phyloP scores from a whole-genome alignment of 139 green algal species.

The Tetratostichococcus sp. region DNA sequence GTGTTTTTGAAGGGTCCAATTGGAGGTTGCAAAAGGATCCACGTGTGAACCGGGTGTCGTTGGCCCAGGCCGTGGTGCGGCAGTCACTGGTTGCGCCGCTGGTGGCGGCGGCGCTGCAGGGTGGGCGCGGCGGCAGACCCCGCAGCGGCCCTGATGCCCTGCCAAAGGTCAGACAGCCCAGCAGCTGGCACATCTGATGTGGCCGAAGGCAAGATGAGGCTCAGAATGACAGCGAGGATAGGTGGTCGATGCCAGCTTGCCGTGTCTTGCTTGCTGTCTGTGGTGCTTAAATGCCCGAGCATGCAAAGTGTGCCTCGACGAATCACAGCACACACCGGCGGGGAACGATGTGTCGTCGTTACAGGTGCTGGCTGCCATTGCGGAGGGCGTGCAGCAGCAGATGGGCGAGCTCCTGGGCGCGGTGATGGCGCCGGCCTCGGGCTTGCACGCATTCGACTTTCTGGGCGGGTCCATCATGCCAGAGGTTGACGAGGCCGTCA shows the following conservation, averaged over 20 bases:
- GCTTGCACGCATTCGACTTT: slow-evolving; percentile 73
- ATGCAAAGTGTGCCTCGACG: too few species aligned
- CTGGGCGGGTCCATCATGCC: slow-evolving; percentile 70
- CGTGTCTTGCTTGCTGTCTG: too few species aligned
- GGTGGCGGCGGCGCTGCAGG: slow-evolving; percentile 32
- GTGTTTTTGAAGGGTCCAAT: too few species aligned
- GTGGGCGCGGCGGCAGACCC: not conserved
- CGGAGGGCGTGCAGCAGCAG: slow-evolving; percentile 6
- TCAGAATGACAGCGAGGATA: too few species aligned
- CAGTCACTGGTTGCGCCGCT: slow-evolving; percentile 57
- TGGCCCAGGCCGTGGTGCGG: slow-evolving; percentile 50
- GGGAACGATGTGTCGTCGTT: too few species aligned
- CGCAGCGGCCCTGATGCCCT: not conserved
- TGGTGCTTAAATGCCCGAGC: too few species aligned
- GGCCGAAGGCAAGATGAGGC: too few species aligned
- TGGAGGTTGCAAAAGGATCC: too few species aligned
- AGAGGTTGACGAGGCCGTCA: slow-evolving; percentile 64
- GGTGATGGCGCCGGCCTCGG: slow-evolving; percentile 25
- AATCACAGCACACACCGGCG: too few species aligned
- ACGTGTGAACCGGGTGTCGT: too few species aligned
- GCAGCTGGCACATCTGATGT: slow-evolving; percentile 4
- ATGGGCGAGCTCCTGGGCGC: slow-evolving; percentile 29
- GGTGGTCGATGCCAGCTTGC: too few species aligned
- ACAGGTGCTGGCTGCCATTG: slow-evolving; percentile 28
- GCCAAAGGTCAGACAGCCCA: not conserved